A percentile compares a stretch with the other conserved stretches of the same genome.
phyloP scores from a whole-genome alignment of 495 filamentous ascomycete genomes.

The Penicillium arizonense region DNA sequence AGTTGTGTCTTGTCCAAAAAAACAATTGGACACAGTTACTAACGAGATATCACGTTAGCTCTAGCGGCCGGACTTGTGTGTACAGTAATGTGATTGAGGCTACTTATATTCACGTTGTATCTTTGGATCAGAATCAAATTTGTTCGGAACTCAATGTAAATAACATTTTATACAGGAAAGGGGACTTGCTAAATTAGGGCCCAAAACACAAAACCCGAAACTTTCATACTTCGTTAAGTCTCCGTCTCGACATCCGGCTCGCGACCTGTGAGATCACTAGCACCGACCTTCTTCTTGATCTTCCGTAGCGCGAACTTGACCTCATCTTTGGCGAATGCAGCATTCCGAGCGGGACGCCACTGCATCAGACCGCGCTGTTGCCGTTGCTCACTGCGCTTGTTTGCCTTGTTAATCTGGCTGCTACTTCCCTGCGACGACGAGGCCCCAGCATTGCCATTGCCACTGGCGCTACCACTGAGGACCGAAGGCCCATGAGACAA shows the following conservation, averaged over 20 bases:
- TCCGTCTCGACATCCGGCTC: slow-evolving; percentile 57
- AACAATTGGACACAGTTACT: background rate
- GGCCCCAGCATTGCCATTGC: background rate
- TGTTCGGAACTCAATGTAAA: background rate
- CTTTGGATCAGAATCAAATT: too few relatives aligned
- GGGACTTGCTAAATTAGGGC: background rate
- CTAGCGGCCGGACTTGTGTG: background rate
- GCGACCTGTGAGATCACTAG: slow-evolving; percentile 44
- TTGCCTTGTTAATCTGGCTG: slow-evolving; percentile 31
- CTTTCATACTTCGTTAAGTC: slow-evolving; percentile 25
- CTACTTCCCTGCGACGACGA: slow-evolving; percentile 16
- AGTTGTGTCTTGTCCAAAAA: background rate
- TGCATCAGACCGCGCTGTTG: slow-evolving; percentile 54
- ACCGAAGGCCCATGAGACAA: slow-evolving; percentile 17
- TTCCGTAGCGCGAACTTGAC: slow-evolving; percentile 47
- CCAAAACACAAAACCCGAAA: background rate
- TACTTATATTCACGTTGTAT: too few relatives aligned
- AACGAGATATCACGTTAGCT: background rate
- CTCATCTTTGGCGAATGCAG: slow-evolving; percentile 51
- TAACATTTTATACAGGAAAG: slow-evolving; percentile 5
- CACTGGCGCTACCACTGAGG: slow-evolving; percentile 7
- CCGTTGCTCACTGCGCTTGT: slow-evolving; percentile 47
- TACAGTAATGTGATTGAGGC: background rate
- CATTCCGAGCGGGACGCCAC: slow-evolving; percentile 55
- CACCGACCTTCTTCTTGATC: slow-evolving; percentile 45